Evolutionary conservation across 139 green algal genomes (phyloP), one percentile per base, ranked within the genome.

Genomic region (Asterochloris erici): DNA sequence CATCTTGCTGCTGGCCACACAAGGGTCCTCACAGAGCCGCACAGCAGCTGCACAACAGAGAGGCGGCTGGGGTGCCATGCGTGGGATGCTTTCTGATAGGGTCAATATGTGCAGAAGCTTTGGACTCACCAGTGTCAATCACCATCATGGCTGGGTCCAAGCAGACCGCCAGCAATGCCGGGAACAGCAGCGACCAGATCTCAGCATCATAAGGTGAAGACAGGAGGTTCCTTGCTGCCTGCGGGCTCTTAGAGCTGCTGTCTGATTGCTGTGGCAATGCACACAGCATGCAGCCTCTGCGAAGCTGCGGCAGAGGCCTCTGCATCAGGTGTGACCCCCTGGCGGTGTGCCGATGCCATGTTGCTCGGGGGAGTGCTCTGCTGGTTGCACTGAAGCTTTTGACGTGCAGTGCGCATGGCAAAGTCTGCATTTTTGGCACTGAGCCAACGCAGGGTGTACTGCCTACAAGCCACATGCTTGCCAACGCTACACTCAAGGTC

Each of bases 141-240:
- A 89, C 80, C 16, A 86, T 86, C 84, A 94, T 90, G 4, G 87
- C 63, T 0, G 91, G 91, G 60, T 94, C 91, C 66, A 94, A 81
- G 21, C 91, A 84, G 81, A 94, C 91, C 0, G 86, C 69, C 10
- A 82, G 73, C 54, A 93, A 75, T 15, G 91, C 91, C 11, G 91
- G 91, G 0, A 92, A 27, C 0, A 90, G 87, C 68, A 94, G 78
- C 14, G 60, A 14, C 13, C 81, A 79, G 62, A 94, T 91, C 47
- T 92, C 88, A 24, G 64, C 74, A 78, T 93, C 90, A 60, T 92
- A 89, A 14, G n/a, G 27, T 2, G 77, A 63, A 28, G 62, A 62
- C 24, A 81, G 68, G 0, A 81, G 27, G 17, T 68, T 54, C 38
- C 38, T 54, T 54, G 38, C 38, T 54, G 38, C 38, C 38, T 54